Conservation (phyloP, 768 basidiomycete genomes). For the Hericium coralloides region DNA sequence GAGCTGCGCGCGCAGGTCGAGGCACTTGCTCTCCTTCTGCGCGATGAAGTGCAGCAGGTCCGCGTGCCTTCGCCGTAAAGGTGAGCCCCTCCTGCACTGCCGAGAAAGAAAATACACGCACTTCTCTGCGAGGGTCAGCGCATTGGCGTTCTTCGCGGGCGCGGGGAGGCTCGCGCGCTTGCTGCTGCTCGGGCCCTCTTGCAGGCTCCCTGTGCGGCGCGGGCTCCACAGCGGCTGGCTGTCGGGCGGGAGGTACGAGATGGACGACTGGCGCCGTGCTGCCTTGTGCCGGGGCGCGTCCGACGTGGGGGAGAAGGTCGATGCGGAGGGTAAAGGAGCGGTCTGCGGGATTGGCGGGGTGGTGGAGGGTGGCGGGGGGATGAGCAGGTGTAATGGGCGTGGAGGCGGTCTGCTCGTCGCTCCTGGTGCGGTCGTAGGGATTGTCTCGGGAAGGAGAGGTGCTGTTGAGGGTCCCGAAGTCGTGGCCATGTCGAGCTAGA, state of each 20-base stretch:
- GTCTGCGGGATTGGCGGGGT: conserved; percentile 10
- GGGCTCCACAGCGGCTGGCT: conserved; percentile 16
- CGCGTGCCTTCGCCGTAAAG: conserved; percentile 38
- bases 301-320: conserved; percentile 18
- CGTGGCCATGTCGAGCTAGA: background rate
- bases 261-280: conserved; percentile 42
- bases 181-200: conserved; percentile 8
- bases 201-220: background rate
- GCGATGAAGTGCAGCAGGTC: conserved; percentile 80
- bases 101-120: conserved; percentile 24
- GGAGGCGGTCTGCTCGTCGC: conserved; percentile 21
- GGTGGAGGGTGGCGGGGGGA: conserved; percentile 14
- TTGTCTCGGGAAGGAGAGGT: background rate
- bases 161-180: conserved; percentile 14
- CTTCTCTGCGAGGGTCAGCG: conserved; percentile 66
- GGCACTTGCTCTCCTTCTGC: conserved; percentile 77
- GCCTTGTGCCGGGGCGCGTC: conserved; percentile 13
- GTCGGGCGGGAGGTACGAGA: conserved; percentile 36
- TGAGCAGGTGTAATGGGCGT: conserved; percentile 40
- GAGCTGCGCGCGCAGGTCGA: conserved; percentile 73
- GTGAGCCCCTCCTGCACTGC: background rate
- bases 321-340: conserved; percentile 17
- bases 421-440: background rate
- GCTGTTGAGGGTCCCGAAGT: background rate
- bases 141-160: conserved; percentile 24